Conservation (phyloP, 768 basidiomycete species). For the Serendipita sp. region DNA sequence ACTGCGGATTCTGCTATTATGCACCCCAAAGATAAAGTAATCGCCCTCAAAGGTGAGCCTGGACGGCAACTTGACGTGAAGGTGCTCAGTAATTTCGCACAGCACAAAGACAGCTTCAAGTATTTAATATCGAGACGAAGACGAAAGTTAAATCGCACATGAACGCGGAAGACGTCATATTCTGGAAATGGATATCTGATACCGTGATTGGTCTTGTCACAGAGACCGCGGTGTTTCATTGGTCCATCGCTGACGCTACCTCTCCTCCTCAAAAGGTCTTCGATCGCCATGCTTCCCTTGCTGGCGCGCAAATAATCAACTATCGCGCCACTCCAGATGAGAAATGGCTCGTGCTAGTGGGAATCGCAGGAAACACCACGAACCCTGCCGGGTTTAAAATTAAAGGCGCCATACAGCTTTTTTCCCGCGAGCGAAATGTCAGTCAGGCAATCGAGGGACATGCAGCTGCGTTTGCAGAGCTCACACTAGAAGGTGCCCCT, state of each 20-base stretch:
- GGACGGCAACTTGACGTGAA: not conserved
- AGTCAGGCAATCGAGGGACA: constrained; percentile 98
- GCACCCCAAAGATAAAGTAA: constrained; percentile 92
- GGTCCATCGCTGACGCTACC: constrained; percentile 61
- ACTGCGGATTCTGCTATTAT: constrained; percentile 98
- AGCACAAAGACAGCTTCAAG: constrained; percentile 90
- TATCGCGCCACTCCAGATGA: constrained; percentile 87
- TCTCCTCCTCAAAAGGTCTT: constrained; percentile 84
- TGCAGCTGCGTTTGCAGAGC: constrained; percentile 86
- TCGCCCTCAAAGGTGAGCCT: constrained; percentile 73
- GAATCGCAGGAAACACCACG: constrained; percentile 81
- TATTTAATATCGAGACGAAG: constrained; percentile 97
- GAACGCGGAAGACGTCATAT: constrained; percentile 86
- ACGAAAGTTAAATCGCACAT: constrained; percentile 93
- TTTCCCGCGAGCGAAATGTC: constrained; percentile 81
- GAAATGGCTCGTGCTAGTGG: constrained; percentile 94
- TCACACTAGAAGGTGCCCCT: constrained; percentile 81
- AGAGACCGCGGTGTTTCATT: constrained; percentile 83
- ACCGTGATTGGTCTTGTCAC: constrained; percentile 90
- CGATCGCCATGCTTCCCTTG: constrained; percentile 88
- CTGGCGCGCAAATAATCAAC: constrained; percentile 95
- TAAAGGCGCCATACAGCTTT: constrained; percentile 96
- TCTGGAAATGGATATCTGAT: constrained; percentile 98
- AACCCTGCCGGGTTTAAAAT: constrained; percentile 97
- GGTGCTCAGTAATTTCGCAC: constrained; percentile 7